Evolutionary conservation across 1,284 basidiomycete genomes (phyloP), one percentile per base, ranked within the genome.

Genomic region (Testicularia cyperi): DNA sequence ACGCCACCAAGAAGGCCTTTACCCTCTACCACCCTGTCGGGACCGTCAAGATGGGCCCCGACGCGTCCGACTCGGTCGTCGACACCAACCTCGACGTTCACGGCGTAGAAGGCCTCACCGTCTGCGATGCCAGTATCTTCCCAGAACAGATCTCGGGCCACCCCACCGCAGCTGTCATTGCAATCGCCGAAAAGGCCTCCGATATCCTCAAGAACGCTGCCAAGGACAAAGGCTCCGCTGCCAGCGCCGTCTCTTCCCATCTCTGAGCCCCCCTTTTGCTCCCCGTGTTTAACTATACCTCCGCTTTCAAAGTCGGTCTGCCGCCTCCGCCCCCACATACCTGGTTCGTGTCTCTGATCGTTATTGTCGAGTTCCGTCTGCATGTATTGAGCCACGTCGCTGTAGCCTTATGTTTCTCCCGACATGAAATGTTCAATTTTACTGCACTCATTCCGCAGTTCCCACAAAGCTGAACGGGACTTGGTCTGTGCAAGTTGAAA

Each of bases 11-110:
- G 23, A 78, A 83, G 14, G 73, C 81, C 3, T 81, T 84, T 62
- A 86, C 84, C 6, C 69, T 87, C 26, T 84, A 81, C 61, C 83
- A 84, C 62, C 83, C 83, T 0, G 72, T 81, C 16, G 80, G 81
- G 32, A 84, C 82, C 20, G 44, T 47, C 36, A 58, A 60, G 49
- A 61, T 58, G 55, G 48, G 47, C 7, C 51, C 56, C 5, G 39
- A 42, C 28, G 44, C 44, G 0, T 15, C 16, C 8, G 53, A 65
- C 14, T 39, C 49, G n/a, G 62, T 63, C 18, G 52, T 70, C 19
- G 66, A 68, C 20, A 49, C 44, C n/a, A 27, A 44, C 10, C 28
- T 70, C 26, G 53, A 54, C 27, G 54, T 70, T 2, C 46, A 64
- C 10, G 65, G 65, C 14, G 51, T 38, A 1, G 49, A 63, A 14